Base-by-base conservation (phyloP, 305 asterid species). In the Fraxinus dipetala region DNA sequence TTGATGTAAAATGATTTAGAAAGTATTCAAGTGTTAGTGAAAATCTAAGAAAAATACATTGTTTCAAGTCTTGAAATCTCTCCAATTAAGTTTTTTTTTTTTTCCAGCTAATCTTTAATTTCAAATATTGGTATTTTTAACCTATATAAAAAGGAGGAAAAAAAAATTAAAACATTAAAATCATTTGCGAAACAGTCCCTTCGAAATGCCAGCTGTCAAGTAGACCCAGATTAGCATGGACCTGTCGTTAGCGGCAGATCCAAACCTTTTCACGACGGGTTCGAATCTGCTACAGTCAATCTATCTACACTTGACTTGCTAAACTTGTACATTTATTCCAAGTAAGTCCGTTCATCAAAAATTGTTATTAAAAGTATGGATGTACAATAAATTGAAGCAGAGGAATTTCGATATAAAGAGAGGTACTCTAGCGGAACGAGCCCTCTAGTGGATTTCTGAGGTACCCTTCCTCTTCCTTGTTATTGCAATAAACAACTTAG, bases 161-260 rank as follows among this genome's bases (percentile, higher is more conserved):
- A 56, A 20, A 59, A 75, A 7, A 4, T 16, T 18, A 36, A 24
- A 76, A n/a, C n/a, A n/a, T 59, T 59, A 77, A 77, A 54, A n/a
- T 54, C 65, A 54, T n/a, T 6, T 54, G 65, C 10, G 26, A 54
- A 54, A 54, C 26, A 51, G 61, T 51, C 61, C 61, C 61, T 51
- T 4, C 54, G 24, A 34, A 77, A 77, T 51, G 65, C 81, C 80
- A 77, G 78, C 74, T 82, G 85, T 14, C 65, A 69, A 45, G 80
- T 70, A 8, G 63, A 61, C 24, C 83, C 81, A 40, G 77, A 65
- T 81, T 38, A 70, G 72, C 7, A 65, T 45, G 40, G 78, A 45
- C 43, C 81, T 77, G 81, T 69, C 78, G 24, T 35, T 36, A 70
- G 80, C 79, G 56, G 34, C 85, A 51, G 85, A 82, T 78, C 82